phyloP scores from a whole-genome alignment of 176 grass and related monocot species.

The Eragrostis curvula region DNA sequence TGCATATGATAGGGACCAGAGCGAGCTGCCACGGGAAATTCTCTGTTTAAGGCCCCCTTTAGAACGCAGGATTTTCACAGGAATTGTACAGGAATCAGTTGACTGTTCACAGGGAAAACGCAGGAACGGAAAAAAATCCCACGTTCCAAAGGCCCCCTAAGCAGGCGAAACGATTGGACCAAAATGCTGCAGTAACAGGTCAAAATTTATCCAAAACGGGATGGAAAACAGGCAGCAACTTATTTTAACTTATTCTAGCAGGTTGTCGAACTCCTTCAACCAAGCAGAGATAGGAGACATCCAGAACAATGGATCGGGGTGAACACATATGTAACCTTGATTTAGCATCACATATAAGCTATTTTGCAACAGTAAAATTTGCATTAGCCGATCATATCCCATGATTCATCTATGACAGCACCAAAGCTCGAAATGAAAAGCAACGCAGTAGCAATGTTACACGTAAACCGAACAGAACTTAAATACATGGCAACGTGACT shows the following conservation, averaged over 20 bases:
- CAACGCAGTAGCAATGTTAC: not conserved
- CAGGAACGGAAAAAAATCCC: too few species aligned
- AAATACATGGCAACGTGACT: constrained; percentile 37
- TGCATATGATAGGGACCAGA: too few species aligned
- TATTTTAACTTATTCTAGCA: not conserved
- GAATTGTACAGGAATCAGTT: too few species aligned
- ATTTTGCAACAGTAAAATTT: constrained; percentile 20
- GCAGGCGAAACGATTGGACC: too few species aligned
- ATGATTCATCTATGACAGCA: constrained; percentile 11
- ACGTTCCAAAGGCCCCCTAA: too few species aligned
- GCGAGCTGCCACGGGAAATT: too few species aligned
- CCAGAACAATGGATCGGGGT: not conserved
- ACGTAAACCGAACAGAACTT: constrained; percentile 3
- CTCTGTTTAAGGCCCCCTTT: too few species aligned
- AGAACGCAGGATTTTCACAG: too few species aligned
- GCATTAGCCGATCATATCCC: constrained; percentile 6
- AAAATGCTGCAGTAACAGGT: too few species aligned
- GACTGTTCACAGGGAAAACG: too few species aligned
- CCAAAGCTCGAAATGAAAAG: not conserved
- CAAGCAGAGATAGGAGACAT: not conserved
- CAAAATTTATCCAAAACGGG: too few species aligned
- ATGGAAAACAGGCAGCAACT: too few species aligned
- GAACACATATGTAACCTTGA: not conserved
- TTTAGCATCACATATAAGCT: constrained; percentile 6
- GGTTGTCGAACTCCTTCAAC: not conserved